Evolutionary conservation across 73 alveolate genomes (phyloP).

Genomic region (Tetrahymena borealis): DNA sequence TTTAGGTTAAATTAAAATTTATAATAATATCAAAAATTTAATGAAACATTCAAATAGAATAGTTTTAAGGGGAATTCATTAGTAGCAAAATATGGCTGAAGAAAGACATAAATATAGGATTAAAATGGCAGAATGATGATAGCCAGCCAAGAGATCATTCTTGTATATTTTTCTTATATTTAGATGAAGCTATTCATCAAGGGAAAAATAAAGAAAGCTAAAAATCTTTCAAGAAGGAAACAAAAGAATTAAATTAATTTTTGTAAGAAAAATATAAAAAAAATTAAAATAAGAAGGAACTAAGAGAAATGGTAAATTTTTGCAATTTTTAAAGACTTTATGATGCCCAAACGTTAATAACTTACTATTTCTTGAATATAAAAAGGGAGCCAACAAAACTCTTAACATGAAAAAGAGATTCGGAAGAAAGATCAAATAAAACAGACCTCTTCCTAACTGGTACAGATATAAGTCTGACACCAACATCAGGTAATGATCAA

Average conservation of each 20-base stretch:
- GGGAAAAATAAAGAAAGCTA: constrained; percentile 1
- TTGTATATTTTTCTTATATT: no score
- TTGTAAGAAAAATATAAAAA: neutral
- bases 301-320: constrained; percentile 29
- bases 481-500: constrained; percentile 70
- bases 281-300: constrained; percentile 50
- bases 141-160: no score
- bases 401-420: constrained; percentile 76
- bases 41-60: neutral
- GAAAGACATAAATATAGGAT: neutral
- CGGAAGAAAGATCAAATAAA: constrained; percentile 85
- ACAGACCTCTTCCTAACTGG: constrained; percentile 96
- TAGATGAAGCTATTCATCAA: neutral
- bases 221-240: constrained; percentile 1
- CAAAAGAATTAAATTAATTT: neutral
- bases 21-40: neutral
- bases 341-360: neutral
- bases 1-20: neutral
- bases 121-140: neutral
- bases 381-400: constrained; percentile 63
- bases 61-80: no score
- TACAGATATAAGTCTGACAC: constrained; percentile 87
- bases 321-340: neutral
- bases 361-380: neutral
- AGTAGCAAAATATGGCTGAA: neutral